Evolutionary conservation across 345 rosid genomes (phyloP), one percentile per base, ranked within the genome.

Genomic region (Salix brachista): DNA sequence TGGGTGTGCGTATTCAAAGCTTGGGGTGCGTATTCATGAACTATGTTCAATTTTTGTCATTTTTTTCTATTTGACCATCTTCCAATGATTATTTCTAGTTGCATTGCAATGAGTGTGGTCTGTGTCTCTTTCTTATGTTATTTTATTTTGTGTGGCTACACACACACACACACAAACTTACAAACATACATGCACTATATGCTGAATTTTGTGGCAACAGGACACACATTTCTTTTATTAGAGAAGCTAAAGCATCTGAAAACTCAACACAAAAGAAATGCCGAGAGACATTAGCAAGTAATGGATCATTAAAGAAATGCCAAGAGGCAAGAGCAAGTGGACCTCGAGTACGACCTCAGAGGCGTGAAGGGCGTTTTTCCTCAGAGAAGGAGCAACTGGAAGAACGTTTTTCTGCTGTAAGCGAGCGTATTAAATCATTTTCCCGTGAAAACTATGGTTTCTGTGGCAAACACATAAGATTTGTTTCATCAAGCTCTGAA

Each of bases 1-100:
- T 95, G 79, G 97, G 96, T 64, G 85, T 91, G 61, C 94, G 91
- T 70, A 85, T 95, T 82, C 93, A 85, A 65, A 85, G 81, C 90
- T 84, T 93, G 84, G 87, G 94, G 97, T 93, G 83, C 44, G 93
- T 84, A 76, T 77, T 69, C 42, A 17, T 65, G 16, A 18, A 65
- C 75, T 65, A 30, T 62, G n/a, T 12, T 25, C 41, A 41, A 13
- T 19, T 28, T 62, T 25, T 62, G 30, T 62, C 16, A 9, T 62
- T 62, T 32, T 32, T 66, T 30, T 28, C 18, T 66, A 46, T 46
- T 13, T 46, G 50, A 14, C 17, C 18, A 3, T 12, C 50, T 13
- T 46, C 50, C 5, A 46, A 46, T 46, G 14, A 14, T 13, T 12
- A 14, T 46, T 46, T 46, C 50, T 46, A 46, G 18, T 14, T 12